Evolutionary conservation across 2,329 filamentous ascomycete species (phyloP).

Genomic region (Nemania bipapillata): DNA sequence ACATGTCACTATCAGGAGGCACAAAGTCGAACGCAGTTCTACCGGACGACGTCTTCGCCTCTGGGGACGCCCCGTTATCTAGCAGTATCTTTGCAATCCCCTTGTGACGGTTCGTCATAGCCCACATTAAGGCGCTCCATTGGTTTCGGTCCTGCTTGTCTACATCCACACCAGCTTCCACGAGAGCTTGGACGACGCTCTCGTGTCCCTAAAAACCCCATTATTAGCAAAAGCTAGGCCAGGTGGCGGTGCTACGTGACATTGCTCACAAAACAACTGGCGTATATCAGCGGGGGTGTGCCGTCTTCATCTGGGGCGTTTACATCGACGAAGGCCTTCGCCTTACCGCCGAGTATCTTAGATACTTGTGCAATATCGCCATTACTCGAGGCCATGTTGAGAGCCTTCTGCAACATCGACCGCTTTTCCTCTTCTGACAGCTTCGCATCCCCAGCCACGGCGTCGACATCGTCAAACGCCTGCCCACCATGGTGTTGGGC

Average conservation of each 20-base stretch:
- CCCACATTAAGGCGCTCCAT: constrained; percentile 99
- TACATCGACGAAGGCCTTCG: constrained; percentile 80
- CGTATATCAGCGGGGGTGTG: constrained; percentile 95
- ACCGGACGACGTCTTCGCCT: constrained; percentile 92
- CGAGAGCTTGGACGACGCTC: constrained; percentile 82
- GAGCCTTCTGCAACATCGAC: constrained; percentile 81
- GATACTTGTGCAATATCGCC: constrained; percentile 86
- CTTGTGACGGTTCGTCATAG: constrained; percentile 98
- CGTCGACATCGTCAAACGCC: constrained; percentile 80
- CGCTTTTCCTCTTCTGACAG: constrained; percentile 80
- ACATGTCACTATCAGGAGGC: constrained; percentile 94
- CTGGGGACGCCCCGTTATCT: constrained; percentile 93
- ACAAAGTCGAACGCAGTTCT: constrained; percentile 96
- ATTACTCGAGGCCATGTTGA: constrained; percentile 97
- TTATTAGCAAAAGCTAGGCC: constrained; percentile 9
- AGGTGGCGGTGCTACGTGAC: neutral
- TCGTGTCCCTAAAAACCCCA: constrained; percentile 76
- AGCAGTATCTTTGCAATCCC: constrained; percentile 91
- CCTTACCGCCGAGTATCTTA: constrained; percentile 77
- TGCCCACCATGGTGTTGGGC: constrained; percentile 82
- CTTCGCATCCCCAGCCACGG: constrained; percentile 78
- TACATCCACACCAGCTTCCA: constrained; percentile 86
- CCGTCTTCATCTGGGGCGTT: constrained; percentile 93
- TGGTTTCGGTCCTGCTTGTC: constrained; percentile 95
- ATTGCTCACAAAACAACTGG: constrained; percentile 87